Evolutionary conservation across 2,329 filamentous ascomycete species (phyloP).

Genomic region (Xylaria sp.): DNA sequence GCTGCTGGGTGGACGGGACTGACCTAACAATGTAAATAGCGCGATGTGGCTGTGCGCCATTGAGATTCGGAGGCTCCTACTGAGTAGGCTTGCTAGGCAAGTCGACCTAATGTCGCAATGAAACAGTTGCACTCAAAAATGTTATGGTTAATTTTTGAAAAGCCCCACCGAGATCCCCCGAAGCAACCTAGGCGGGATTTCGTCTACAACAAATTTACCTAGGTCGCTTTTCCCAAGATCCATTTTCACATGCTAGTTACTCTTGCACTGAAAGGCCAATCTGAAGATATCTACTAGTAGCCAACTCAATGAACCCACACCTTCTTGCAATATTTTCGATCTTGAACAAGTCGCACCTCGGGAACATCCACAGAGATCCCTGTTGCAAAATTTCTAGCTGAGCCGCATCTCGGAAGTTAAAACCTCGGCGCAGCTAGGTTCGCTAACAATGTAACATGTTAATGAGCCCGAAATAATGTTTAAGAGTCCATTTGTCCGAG

Average conservation of each 20-base stretch:
- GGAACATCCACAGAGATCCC: slow-evolving; percentile 1
- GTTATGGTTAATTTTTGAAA: not conserved
- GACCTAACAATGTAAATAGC: not conserved
- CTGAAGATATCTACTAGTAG: not conserved
- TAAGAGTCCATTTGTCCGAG: not conserved
- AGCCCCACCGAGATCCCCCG: slow-evolving; percentile 21
- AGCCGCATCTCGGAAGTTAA: slow-evolving; percentile 6
- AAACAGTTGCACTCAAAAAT: not conserved
- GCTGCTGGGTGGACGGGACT: too few species aligned
- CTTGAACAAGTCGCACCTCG: slow-evolving; percentile 11
- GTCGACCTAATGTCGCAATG: slow-evolving; percentile 1
- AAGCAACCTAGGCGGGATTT: not conserved
- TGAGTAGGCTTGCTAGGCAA: too few species aligned
- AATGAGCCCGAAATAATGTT: not conserved
- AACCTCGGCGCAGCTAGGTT: slow-evolving; percentile 21
- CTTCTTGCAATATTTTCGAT: not conserved
- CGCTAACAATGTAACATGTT: not conserved
- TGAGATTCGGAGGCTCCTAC: slow-evolving; percentile 5
- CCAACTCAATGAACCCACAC: not conserved
- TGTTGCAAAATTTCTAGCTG: slow-evolving; percentile 18
- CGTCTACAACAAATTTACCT: not conserved
- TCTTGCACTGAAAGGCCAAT: not conserved
- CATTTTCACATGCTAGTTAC: slow-evolving; percentile 36
- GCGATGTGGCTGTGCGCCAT: slow-evolving; percentile 21
- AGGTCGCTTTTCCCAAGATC: slow-evolving; percentile 6